Evolutionary conservation across 441 rosid genomes (phyloP), one percentile per base, ranked within the genome.

Genomic region (Viola pubescens): DNA sequence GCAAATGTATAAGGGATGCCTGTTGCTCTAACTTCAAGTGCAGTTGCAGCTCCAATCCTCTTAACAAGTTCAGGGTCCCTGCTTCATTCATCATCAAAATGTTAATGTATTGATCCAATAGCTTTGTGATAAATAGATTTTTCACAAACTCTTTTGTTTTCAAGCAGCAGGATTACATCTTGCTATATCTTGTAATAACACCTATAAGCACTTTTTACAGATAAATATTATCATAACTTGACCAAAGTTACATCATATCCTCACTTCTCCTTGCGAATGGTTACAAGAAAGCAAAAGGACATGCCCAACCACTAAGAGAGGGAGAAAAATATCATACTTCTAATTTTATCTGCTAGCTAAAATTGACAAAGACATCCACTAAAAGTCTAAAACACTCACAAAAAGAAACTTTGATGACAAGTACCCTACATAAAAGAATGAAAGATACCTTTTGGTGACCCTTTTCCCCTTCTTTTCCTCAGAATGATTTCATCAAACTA

Each of bases 21-120:
- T 0, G 89, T 83, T 0, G 92, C 89, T 74, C 92, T 65, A 48
- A 81, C 82, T 85, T 85, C 88, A 8, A 82, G 71, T 7, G 91
- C 91, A 38, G 86, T 85, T 50, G 89, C 87, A 6, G 79, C 84
- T 58, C 94, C 88, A 59, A 86, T 83, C 59, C 65, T 74, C 75
- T 68, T 81, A 2, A 77, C 84, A 19, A 86, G 79, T 9, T 67
- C 70, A 54, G 88, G 86, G 9, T 83, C 83, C 79, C 88, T 78
- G 61, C 11, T 41, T 38, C 11, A 37, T 37, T 13, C 34, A 2
- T 26, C 3, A 26, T 26, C 34, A 26, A 26, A 26, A 26, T 26
- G 34, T 26, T 26, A 26, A 26, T 26, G 34, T 26, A 26, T 26
- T 26, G 34, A 26, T 26, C 34, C 34, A 26, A 26, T 26, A 26